phyloP scores from a whole-genome alignment of 176 grass and related monocot species.

The Juncus effusus region DNA sequence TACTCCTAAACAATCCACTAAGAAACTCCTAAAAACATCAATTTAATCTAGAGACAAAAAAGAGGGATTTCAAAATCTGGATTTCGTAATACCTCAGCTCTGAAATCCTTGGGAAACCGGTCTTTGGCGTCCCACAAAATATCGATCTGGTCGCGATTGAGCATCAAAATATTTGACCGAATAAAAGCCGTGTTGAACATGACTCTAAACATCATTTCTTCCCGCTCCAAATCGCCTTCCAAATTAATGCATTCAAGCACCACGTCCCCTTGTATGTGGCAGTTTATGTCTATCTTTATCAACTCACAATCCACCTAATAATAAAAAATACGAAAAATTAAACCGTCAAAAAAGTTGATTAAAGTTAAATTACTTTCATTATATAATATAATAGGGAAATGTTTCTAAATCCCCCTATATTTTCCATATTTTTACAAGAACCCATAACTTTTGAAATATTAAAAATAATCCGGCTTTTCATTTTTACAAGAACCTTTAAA shows the following conservation, averaged over 20 bases:
- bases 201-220: constrained; percentile 96
- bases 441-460: too few relatives aligned
- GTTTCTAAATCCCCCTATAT: too few relatives aligned
- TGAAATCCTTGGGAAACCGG: constrained; percentile 75
- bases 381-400: too few relatives aligned
- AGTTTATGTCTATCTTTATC: constrained; percentile 94
- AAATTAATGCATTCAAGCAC: constrained; percentile 93
- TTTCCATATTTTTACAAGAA: too few relatives aligned
- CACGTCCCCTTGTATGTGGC: constrained; percentile 97
- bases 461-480: too few relatives aligned
- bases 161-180: constrained; percentile 95
- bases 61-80: background rate
- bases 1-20: background rate
- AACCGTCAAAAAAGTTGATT: too few relatives aligned
- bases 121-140: constrained; percentile 96
- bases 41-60: background rate
- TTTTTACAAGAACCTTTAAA: too few relatives aligned
- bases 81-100: constrained; percentile 55
- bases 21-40: background rate
- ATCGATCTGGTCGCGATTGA: constrained; percentile 91
- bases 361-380: too few relatives aligned
- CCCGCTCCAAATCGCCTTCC: constrained; percentile 58
- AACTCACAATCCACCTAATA: constrained; percentile 82
- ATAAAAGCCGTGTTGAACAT: constrained; percentile 99
- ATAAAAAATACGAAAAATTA: too few relatives aligned